A percentile compares a stretch with the other conserved stretches of the same genome.
Evolutionary conservation across 1,284 basidiomycete genomes (phyloP).

Genomic region (Ganoderma sinense): DNA sequence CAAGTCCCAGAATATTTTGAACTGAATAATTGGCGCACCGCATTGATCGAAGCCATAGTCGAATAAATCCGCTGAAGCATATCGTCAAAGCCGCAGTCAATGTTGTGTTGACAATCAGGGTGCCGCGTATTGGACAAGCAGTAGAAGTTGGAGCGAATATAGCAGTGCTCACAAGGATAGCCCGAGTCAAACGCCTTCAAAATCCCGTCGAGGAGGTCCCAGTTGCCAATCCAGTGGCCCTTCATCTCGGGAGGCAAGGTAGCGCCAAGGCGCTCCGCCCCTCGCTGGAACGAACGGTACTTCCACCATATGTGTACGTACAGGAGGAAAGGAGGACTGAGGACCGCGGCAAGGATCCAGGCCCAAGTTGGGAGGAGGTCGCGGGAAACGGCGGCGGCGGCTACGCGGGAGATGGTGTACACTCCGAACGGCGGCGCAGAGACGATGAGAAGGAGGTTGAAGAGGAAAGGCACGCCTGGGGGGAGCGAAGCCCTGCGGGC

Average conservation of each 20-base stretch:
- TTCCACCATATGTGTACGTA: conserved; percentile 21
- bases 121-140: neutral
- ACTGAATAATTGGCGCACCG: conserved; percentile 32
- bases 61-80: conserved; percentile 26
- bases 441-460: conserved; percentile 19
- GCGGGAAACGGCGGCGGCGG: neutral
- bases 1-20: conserved; percentile 42
- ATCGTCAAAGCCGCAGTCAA: neutral
- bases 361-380: conserved; percentile 22
- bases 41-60: conserved; percentile 20
- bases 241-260: conserved; percentile 26
- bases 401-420: conserved; percentile 9
- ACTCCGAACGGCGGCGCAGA: conserved; percentile 22
- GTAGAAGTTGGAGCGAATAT: neutral
- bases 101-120: neutral
- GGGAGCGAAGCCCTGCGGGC: conserved; percentile 18
- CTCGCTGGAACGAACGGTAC: conserved; percentile 14
- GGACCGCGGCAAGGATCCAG: conserved; percentile 18
- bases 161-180: conserved; percentile 31
- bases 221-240: conserved; percentile 28
- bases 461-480: conserved; percentile 28
- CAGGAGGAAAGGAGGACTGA: conserved; percentile 21
- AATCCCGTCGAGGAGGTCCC: conserved; percentile 28
- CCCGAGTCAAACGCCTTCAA: conserved; percentile 23
- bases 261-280: conserved; percentile 30